phyloP scores from a whole-genome alignment of 1,284 basidiomycete genomes.

The Cryptococcus sp. region DNA sequence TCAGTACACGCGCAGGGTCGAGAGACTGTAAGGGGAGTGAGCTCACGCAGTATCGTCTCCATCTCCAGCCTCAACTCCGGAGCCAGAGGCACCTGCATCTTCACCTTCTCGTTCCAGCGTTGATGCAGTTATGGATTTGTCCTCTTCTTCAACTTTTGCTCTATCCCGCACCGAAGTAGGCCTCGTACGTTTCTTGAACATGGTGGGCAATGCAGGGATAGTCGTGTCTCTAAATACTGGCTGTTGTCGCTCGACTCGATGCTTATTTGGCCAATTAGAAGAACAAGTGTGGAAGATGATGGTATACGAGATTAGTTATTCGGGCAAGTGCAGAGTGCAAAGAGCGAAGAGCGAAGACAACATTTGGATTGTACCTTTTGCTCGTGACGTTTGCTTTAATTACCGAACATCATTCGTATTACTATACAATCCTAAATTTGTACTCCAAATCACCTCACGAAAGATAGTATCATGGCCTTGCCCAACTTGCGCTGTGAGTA shows the following conservation, averaged over 20 bases:
- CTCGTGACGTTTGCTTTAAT: no score
- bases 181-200: slow-evolving; percentile 56
- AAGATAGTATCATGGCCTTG: slow-evolving; percentile 35
- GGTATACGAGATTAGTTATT: no score
- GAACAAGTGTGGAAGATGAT: no score
- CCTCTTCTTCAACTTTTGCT: slow-evolving; percentile 14
- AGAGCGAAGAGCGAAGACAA: no score
- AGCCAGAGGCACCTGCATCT: slow-evolving; percentile 3
- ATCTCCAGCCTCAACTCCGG: slow-evolving; percentile 14
- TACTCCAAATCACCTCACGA: no score
- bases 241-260: no score
- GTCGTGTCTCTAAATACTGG: no score
- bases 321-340: no score
- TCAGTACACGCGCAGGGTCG: background rate
- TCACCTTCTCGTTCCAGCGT: slow-evolving; percentile 3
- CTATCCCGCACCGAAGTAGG: slow-evolving; percentile 48
- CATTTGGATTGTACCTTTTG: no score
- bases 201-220: slow-evolving; percentile 11
- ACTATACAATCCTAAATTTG: background rate
- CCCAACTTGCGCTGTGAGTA: slow-evolving; percentile 50
- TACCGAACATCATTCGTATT: background rate
- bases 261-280: no score
- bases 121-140: background rate
- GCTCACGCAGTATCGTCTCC: slow-evolving; percentile 10
- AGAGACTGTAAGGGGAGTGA: background rate